Conservation (phyloP, 441 rosid genomes). For the Eruca vesicaria region DNA sequence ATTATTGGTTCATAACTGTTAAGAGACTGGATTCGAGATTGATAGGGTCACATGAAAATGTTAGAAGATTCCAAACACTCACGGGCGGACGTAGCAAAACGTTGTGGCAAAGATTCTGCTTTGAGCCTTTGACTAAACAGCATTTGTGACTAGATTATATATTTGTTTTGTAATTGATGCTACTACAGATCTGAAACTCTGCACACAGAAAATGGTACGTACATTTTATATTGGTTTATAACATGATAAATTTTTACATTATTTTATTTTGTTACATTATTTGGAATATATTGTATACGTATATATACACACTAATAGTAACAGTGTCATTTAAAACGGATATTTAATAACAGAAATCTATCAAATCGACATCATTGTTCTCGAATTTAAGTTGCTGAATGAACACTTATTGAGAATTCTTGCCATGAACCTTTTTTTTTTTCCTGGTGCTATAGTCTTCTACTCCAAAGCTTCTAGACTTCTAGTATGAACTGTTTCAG, state of each 20-base stretch:
- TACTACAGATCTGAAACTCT: background rate
- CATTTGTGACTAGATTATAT: background rate
- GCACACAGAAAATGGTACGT: background rate
- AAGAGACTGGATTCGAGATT: background rate
- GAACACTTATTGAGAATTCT: background rate
- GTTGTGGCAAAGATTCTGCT: conserved; percentile 16
- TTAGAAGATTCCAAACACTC: conserved; percentile 16
- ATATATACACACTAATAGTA: too few relatives aligned
- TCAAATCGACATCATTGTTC: background rate
- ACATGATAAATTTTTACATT: too few relatives aligned
- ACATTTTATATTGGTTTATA: background rate
- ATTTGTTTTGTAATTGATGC: background rate
- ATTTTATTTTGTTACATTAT: background rate
- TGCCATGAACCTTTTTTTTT: background rate
- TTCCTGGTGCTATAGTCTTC: background rate
- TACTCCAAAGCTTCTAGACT: background rate
- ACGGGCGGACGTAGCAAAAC: conserved; percentile 18
- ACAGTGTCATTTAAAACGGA: background rate
- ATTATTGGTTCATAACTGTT: background rate
- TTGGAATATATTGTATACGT: background rate
- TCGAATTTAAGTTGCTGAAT: background rate
- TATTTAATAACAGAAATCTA: background rate
- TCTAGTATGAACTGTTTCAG: background rate
- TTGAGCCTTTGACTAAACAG: background rate
- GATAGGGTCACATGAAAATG: conserved; percentile 24